Evolutionary conservation across 768 basidiomycete species (phyloP), one percentile per base, ranked within the genome.

Genomic region (Tephrocybe sp.): DNA sequence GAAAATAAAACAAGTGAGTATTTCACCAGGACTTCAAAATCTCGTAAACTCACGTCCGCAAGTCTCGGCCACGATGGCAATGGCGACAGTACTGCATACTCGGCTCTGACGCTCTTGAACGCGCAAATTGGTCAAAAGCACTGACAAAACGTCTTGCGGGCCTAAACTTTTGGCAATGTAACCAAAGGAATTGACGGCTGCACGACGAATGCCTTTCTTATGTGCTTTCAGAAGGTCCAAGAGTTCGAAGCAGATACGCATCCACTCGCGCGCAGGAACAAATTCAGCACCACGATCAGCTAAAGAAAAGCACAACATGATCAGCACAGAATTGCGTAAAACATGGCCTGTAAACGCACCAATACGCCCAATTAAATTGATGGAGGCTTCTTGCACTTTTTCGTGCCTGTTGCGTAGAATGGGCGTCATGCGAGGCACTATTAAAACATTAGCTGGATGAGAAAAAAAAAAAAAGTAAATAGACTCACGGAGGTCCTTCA

Each of bases 391-490:
- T 67, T 99, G 97, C 59, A 99, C 97, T 66, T 99, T 99, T 68
- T 99, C 97, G 65, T 99, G 97, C 67, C 97, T 83, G 69, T 99
- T 99, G 59, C 97, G 88, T 37, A 99, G 79, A 72, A 99, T 99
- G n/a, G 97, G 97, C 1, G 97, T 99, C 96, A 99, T 98, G 51
- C 97, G 92, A 20, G 97, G 97, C 33, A 99, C 93, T 98, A 65
- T n/a, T 41, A 55, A 40, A 49, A 58, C 21, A 34, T 43, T 23
- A 53, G 33, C 40, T 21, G 12, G 18, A 1, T 18, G 52, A 28
- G 20, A 36, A 17, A 40, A 34, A 25, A 44, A 28, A 30, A 25
- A 45, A 52, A 26, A 45, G 26, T 18, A 21, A 23, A 14, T 20
- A 26, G 10, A 86, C 95, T 83, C 69, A 97, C 95, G 67, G 51